Base-by-base conservation (phyloP, 2,329 filamentous ascomycete species). In the Scedosporium minutisporum region DNA sequence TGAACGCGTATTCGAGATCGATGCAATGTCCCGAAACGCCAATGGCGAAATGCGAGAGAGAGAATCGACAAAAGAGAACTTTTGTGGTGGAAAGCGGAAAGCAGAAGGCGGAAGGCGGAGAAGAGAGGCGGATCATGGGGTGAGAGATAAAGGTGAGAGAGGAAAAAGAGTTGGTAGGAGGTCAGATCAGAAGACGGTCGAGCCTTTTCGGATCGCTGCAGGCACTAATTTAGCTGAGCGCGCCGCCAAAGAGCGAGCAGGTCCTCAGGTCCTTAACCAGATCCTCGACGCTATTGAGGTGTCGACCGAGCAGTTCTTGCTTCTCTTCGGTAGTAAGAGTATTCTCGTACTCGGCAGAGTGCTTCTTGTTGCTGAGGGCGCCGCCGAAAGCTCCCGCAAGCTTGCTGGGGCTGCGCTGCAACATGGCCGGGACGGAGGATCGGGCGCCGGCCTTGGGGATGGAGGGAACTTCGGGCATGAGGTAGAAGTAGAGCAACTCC, bases 401-500 rank as follows among this genome's bases (percentile, higher is more conserved):
- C 75, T 90, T 90, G 73, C 84, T 89, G 1, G 87, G 86, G 70
- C 85, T 89, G 65, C 86, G 82, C 73, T 88, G 85, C 65, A 87
- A 74, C 70, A 87, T 79, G 25, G 75, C 77, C 6, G 81, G 77
- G 7, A 81, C 70, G 2, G 78, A 79, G 64, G 75, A 74, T 59
- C 74, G 75, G 60, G 74, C 72, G 21, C 74, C 77, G 65, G 81
- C 78, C 65, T 76, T 76, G 4, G 83, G 81, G 65, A 82, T 81
- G 21, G 82, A 78, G 55, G 82, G 87, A 0, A 84, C 85, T 76
- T 99, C 95, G 60, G 93, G 93, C 88, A 97, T 96, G 68, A 99
- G 87, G 75, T 97, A 99, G 76, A 97, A 97, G 80, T 97, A 97
- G 60, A 99, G 78, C 72, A 97, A 97, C 75, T 97, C 95, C 68